Conservation (phyloP, 129 eudicot species). For the Daucus carota region DNA sequence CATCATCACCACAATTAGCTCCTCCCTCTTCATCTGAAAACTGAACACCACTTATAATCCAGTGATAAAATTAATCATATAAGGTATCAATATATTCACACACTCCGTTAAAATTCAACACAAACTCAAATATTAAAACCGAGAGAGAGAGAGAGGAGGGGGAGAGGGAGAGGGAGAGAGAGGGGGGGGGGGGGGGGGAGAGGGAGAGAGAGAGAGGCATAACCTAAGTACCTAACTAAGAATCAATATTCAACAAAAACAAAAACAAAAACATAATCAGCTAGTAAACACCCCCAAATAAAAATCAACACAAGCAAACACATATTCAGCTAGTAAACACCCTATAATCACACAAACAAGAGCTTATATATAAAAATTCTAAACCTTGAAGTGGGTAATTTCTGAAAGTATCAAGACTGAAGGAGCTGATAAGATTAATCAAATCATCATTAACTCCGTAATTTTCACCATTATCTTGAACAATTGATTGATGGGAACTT, state of each 20-base stretch:
- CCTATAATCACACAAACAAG: neutral
- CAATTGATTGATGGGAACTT: neutral
- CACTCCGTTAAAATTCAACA: too few species aligned
- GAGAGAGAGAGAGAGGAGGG: too few species aligned
- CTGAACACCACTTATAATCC: neutral
- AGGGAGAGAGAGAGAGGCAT: too few species aligned
- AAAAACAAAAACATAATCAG: neutral
- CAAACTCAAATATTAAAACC: neutral
- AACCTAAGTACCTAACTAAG: too few species aligned
- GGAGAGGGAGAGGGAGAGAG: too few species aligned
- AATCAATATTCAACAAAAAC: too few species aligned
- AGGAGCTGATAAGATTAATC: conserved; percentile 49
- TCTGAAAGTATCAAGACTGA: conserved; percentile 69
- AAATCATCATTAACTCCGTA: conserved; percentile 70
- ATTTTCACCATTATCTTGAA: conserved; percentile 21
- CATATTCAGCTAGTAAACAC: neutral
- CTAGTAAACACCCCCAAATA: too few species aligned
- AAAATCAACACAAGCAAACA: neutral
- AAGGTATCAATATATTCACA: neutral
- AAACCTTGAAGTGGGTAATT: conserved; percentile 64
- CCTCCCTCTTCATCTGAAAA: conserved; percentile 42
- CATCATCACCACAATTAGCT: conserved; percentile 21
- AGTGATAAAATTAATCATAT: neutral
- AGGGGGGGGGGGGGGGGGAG: too few species aligned
- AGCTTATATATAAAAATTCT: neutral